Conservation (phyloP, 345 rosid species). For the Murraya paniculata region DNA sequence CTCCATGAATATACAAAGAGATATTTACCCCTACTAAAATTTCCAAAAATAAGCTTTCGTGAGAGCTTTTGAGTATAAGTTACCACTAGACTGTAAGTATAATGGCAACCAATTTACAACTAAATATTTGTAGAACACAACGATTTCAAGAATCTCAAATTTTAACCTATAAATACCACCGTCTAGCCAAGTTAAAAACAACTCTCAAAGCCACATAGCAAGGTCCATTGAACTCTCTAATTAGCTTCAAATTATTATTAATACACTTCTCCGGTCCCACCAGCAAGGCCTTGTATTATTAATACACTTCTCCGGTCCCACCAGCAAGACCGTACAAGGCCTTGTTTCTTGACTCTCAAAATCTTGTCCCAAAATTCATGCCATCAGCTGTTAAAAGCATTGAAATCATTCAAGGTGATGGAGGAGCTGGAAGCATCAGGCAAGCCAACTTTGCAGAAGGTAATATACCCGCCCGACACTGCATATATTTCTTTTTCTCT, state of each 20-base stretch:
- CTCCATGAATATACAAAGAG: too few relatives aligned
- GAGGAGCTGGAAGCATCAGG: conserved; percentile 39
- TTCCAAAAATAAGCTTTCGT: too few relatives aligned
- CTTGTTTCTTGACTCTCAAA: conserved; percentile 32
- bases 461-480: not conserved
- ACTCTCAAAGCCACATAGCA: not conserved
- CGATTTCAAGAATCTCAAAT: not conserved
- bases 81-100: too few relatives aligned
- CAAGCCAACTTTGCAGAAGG: conserved; percentile 39
- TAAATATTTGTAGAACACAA: not conserved
- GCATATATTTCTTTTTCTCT: not conserved
- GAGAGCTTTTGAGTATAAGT: too few relatives aligned
- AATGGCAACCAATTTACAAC: too few relatives aligned
- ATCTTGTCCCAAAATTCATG: conserved; percentile 36
- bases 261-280: conserved; percentile 20
- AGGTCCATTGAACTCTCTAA: not conserved
- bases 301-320: conserved; percentile 20
- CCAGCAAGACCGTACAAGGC: conserved; percentile 38
- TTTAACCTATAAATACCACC: conserved; percentile 7
- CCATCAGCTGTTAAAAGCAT: conserved; percentile 31
- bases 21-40: too few relatives aligned
- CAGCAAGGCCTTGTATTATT: conserved; percentile 30
- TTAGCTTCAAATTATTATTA: not conserved
- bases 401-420: conserved; percentile 34
- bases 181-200: not conserved